These are phyloP conservation scores for Macrolepiota fuliginosa DNA, from an alignment of 768 basidiomycete genomes.

Conservation along the genomic window DNA sequence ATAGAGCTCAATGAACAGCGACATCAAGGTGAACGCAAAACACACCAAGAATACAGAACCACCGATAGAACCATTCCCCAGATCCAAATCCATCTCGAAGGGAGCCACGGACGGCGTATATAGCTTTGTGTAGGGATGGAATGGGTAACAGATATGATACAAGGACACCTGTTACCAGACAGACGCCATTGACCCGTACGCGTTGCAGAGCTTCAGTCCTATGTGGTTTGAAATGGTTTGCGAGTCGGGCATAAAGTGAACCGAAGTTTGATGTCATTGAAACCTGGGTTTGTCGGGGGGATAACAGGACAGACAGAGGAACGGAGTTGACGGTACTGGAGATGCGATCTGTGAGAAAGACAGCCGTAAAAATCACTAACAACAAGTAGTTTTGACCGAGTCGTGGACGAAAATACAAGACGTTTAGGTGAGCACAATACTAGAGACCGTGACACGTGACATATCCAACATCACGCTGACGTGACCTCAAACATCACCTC, in stretches of 20 bases:
- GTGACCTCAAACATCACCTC: too few species aligned
- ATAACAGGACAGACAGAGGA: background rate
- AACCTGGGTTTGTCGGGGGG: background rate
- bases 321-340: background rate
- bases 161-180: conserved; percentile 29
- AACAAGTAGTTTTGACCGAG: too few species aligned
- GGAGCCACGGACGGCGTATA: conserved; percentile 23
- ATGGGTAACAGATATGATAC: conserved; percentile 39
- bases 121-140: conserved; percentile 34
- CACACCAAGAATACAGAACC: conserved; percentile 39
- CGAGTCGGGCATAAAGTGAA: conserved; percentile 13
- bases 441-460: too few species aligned
- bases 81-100: conserved; percentile 28
- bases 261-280: background rate
- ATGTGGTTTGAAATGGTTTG: conserved; percentile 40
- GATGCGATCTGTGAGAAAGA: background rate
- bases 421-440: too few species aligned
- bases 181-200: conserved; percentile 37
- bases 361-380: background rate
- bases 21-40: background rate
- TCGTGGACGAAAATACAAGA: too few species aligned
- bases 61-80: conserved; percentile 33
- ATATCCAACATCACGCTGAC: too few species aligned
- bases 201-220: conserved; percentile 43
- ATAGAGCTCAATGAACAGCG: background rate